Evolutionary conservation across 805 yeast species (phyloP), one percentile per base, ranked within the genome.

Genomic region (Lipomyces anomalus): DNA sequence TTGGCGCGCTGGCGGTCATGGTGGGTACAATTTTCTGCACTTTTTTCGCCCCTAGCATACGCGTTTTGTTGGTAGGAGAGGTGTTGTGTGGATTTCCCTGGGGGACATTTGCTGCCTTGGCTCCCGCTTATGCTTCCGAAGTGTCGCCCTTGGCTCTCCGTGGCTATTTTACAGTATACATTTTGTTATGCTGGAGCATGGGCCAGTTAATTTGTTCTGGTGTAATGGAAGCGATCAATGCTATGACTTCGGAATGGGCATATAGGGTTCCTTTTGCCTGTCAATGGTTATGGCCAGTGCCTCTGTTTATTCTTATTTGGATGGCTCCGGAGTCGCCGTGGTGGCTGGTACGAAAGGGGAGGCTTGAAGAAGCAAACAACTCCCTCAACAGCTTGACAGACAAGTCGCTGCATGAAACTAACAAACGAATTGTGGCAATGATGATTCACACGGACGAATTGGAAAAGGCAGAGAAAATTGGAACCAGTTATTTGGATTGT

Each of bases 221-320:
- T n/a, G 32, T 28, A 11, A 28, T 28, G 53, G 67, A 66, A n/a
- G n/a, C n/a, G n/a, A n/a, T n/a, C n/a, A n/a, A n/a, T n/a, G n/a
- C n/a, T n/a, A n/a, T n/a, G n/a, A n/a, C n/a, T n/a, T n/a, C n/a
- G 67, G n/a, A n/a, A n/a, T n/a, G n/a, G 65, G 71, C 78, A 6
- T 79, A 74, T 60, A 66, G 69, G 45, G 65, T 75, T 34, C 82
- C 83, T 6, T 76, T 74, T 58, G 81, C 77, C 2, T 47, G 78
- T 7, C 83, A 78, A 61, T 78, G 82, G 82, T 60, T 68, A 5
- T 78, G 80, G 80, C 74, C 78, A 9, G 58, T 69, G 6, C 76
- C 78, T 30, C 57, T 78, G 21, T 55, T 69, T 23, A 58, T 73
- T 4, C 51, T 44, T 16, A 40, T 52, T n/a, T 53, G 51, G n/a